Base-by-base conservation (phyloP, 768 basidiomycete species). In the Brasilioporus rufonigricans region DNA sequence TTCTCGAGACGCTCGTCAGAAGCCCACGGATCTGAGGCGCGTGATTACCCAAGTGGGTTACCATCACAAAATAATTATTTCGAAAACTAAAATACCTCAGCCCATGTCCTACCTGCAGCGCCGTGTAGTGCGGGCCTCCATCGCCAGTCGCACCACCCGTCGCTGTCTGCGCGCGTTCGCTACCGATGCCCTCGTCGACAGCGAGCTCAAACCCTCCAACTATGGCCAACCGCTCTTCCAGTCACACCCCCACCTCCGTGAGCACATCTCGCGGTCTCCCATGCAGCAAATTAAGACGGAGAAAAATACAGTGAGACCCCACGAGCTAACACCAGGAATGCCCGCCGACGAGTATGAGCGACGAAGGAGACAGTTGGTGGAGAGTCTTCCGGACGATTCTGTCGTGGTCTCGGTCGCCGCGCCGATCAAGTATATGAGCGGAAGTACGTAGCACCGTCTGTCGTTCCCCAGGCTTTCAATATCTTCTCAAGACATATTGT, bases 311-410 rank as follows among this genome's bases (percentile, higher is more conserved):
- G 81, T 93, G 38, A 65, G 73, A 50, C 71, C 77, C 1, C 74
- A 82, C 53, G 91, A 97, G 55, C 74, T 93, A 26, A 96, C 93
- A 0, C 87, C 91, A 1, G 93, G 93, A 27, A 91, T 98, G 56
- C 75, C 85, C 1, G 73, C 75, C 13, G 73, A 77, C 24, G 95
- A 98, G 56, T 97, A 94, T 71, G 88, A 93, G 54, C 67, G 64
- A 14, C 75, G 95, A 51, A 73, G 95, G 52, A 74, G 71, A 57
- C 78, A 70, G 18, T 75, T 98, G 32, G 88, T 98, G 84, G 78
- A 87, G 26, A 69, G 72, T 27, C 74, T 98, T 13, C 91, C 90
- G 0, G 83, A 85, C 16, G 80, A 83, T 44, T 86, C 85, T 53
- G 59, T 89, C 24, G 93, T 92, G 23, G 80, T 97, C 5, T 84